Base-by-base conservation (phyloP, 495 filamentous ascomycete genomes). In the Hypoxylon trugodes region DNA sequence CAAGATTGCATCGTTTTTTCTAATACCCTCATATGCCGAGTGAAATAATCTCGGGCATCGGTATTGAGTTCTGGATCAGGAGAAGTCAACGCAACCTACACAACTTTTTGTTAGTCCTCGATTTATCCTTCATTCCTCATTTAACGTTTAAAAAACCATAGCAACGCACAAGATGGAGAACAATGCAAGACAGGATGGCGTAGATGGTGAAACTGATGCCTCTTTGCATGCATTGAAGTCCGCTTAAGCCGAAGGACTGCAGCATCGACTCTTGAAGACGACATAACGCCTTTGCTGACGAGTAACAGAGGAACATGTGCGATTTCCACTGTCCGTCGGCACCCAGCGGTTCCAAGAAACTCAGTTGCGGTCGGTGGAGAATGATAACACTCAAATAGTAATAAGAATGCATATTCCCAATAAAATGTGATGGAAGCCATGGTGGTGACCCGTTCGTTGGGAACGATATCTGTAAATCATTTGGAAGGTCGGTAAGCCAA, bases 171-270 rank as follows among this genome's bases (percentile, higher is more conserved):
- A 98, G 76, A 77, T 98, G 96, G 55, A 98, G 83, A 79, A 97
- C 95, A 24, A 93, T 95, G 79, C 93, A 97, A 9, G 91, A 96
- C 32, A 98, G 80, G 22, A 97, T 84, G 36, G 87, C 86, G 69
- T 98, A 98, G 16, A 98, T 96, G 16, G 93, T 92, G 72, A 96
- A 97, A 77, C 92, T 96, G 68, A 97, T 91, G 30, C 95, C 95
- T 61, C 95, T 83, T 70, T 92, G 88, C 95, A 98, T 98, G 80
- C 89, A 96, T 56, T 93, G 82, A 1, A 98, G 79, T 1, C 95
- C 96, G 40, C 84, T 82, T 40, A 96, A 75, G 1, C 93, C 92
- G 72, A 89, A 96, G 1, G 84, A 81, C 49, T 87, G 79, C 42
- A 96, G 69, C 56, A 98, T 87, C 8, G 87, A 89, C 77, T 98